A percentile compares a stretch with the other conserved stretches of the same genome.
These are phyloP conservation scores for Discostella pseudostelligera DNA, from an alignment of 108 stramenopile genomes.

Conservation along the genomic window DNA sequence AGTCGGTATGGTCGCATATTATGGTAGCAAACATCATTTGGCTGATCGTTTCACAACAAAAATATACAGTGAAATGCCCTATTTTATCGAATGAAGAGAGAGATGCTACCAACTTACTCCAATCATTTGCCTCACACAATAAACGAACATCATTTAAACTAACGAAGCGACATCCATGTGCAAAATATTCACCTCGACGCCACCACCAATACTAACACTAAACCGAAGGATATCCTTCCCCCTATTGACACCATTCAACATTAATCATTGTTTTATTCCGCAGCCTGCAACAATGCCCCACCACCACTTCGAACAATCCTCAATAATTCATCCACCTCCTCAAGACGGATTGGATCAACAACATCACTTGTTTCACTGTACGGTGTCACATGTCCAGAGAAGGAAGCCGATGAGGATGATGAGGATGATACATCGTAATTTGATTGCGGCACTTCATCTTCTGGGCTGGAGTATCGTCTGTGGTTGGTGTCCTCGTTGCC, in stretches of 20 bases:
- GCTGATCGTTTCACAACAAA: too few species aligned
- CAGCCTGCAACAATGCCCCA: not conserved
- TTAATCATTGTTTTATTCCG: not conserved
- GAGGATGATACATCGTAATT: slow-evolving; percentile 4
- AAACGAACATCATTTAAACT: too few species aligned
- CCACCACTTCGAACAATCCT: slow-evolving; percentile 19
- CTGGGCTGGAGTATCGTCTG: slow-evolving; percentile 5
- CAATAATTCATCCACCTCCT: slow-evolving; percentile 37
- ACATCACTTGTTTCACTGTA: slow-evolving; percentile 18
- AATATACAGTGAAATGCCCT: too few species aligned
- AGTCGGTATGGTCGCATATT: not conserved
- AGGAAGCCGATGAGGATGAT: slow-evolving; percentile 20
- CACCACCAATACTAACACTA: too few species aligned
- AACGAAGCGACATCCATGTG: too few species aligned
- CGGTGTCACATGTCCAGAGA: slow-evolving; percentile 19
- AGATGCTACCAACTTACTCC: too few species aligned
- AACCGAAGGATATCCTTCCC: too few species aligned
- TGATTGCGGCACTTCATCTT: slow-evolving; percentile 14
- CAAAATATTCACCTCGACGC: too few species aligned
- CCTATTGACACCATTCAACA: not conserved
- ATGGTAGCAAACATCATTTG: not conserved
- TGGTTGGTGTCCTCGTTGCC: not conserved
- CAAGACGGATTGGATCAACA: slow-evolving; percentile 15
- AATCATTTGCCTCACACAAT: too few species aligned
- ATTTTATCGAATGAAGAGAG: too few species aligned